Base-by-base conservation (phyloP, 2,329 filamentous ascomycete species). In the Lasiodiplodia hormozganensis region DNA sequence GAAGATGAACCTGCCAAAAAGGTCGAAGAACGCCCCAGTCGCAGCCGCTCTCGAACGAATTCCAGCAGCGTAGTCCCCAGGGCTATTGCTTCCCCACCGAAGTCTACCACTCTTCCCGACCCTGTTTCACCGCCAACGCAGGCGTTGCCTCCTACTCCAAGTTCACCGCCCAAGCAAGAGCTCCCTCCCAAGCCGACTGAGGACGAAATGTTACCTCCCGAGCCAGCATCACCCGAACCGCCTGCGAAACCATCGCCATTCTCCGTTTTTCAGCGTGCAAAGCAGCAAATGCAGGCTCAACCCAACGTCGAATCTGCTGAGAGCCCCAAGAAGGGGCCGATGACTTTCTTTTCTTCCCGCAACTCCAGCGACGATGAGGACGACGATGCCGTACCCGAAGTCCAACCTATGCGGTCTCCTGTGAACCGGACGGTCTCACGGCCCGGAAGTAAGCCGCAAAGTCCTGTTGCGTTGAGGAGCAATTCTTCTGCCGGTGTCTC, bases 231-330 rank as follows among this genome's bases (percentile, higher is more conserved):
- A 7, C 14, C 53, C 18, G 40, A 58, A 4, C 36, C 38, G 23
- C n/a, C 43, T 25, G 65, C 51, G n/a, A 67, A 67, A 14, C 38
- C 38, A 25, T 49, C 65, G 3, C 78, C 81, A 4, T 82, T 83
- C 69, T 82, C 81, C 10, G 80, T 82, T 16, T 84, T 84, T 62
- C 82, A 84, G 68, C 76, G 77, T n/a, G 81, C 83, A 47, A 81
- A 79, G 1, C 80, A 73, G 57, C 79, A 82, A 66, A 79, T 83
- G 74, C 72, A 73, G 16, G 18, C 43, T 31, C n/a, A 36, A 25
- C n/a, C 28, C 38, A n/a, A 1, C n/a, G 47, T 38, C 3, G 60
- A 64, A 21, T 36, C 60, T 18, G 18, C 43, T 21, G n/a, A 64
- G 10, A 64, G 43, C 60, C 60, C 60, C n/a, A 34, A 64, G 28